These are phyloP conservation scores for Pholiota conissans DNA, from an alignment of 768 basidiomycete species.

Conservation along the genomic window DNA sequence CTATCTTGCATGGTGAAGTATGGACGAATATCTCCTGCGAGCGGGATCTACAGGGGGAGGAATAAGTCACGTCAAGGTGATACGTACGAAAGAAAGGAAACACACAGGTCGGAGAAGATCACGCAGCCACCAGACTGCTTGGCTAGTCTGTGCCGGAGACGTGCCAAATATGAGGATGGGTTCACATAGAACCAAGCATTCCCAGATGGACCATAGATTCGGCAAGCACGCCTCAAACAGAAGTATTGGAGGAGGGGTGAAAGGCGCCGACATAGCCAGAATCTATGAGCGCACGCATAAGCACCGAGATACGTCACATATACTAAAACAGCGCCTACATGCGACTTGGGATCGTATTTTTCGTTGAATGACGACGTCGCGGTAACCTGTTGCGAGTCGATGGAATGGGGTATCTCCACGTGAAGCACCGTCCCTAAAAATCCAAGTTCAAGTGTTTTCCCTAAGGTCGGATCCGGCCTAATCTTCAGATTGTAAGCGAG, in stretches of 20 bases:
- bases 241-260: constrained; percentile 54
- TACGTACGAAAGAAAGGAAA: not conserved
- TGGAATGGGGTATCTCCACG: constrained; percentile 65
- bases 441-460: constrained; percentile 72
- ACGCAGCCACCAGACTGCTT: constrained; percentile 90
- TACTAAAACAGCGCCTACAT: constrained; percentile 37
- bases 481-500: constrained; percentile 40
- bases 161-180: constrained; percentile 83
- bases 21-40: constrained; percentile 84
- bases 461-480: constrained; percentile 79
- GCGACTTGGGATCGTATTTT: constrained; percentile 50
- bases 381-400: constrained; percentile 74
- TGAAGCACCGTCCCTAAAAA: constrained; percentile 79
- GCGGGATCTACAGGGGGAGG: constrained; percentile 59
- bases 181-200: constrained; percentile 89
- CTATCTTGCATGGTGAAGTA: constrained; percentile 96
- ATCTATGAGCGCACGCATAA: constrained; percentile 42
- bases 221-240: constrained; percentile 65
- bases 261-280: constrained; percentile 62
- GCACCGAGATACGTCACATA: not conserved
- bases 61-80: not conserved
- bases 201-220: constrained; percentile 88
- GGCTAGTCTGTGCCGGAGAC: constrained; percentile 80
- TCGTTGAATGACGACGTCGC: constrained; percentile 51
- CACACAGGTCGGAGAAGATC: constrained; percentile 82